Percentiles rank a stretch among this genome's conserved stretches.
Evolutionary conservation across 176 grass and related monocot species (phyloP).

Genomic region (Oryza punctata): DNA sequence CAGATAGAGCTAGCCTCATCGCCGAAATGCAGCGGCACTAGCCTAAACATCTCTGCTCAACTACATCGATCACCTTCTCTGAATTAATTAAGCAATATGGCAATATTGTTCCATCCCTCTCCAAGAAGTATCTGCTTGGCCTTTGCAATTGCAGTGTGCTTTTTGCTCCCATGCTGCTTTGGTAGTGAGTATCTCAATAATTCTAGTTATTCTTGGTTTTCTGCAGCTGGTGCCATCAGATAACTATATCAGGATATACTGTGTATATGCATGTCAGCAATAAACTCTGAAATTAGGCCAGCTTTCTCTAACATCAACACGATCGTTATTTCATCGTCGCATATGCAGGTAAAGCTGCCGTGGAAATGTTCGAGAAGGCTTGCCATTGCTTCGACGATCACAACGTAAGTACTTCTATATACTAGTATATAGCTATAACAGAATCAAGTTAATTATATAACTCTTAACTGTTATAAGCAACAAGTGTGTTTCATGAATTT

Average conservation of each 20-base stretch:
- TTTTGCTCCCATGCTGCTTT: constrained; percentile 30
- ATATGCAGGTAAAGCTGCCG: constrained; percentile 29
- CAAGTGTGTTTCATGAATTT: too few species aligned
- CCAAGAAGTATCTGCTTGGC: constrained; percentile 7
- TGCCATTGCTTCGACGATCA: constrained; percentile 54
- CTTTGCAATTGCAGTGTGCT: constrained; percentile 5
- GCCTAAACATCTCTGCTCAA: background rate
- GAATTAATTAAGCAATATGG: background rate
- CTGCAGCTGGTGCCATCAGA: background rate
- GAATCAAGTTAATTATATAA: too few species aligned
- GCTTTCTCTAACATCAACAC: background rate
- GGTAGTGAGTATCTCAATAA: constrained; percentile 14
- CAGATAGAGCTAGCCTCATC: background rate
- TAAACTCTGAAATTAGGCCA: too few species aligned
- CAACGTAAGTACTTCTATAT: constrained; percentile 31
- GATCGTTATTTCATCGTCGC: background rate
- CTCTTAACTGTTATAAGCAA: too few species aligned
- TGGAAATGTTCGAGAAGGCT: constrained; percentile 41
- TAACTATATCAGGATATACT: too few species aligned
- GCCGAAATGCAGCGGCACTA: background rate
- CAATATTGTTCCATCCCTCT: background rate
- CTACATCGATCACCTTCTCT: background rate
- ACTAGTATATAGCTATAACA: too few species aligned
- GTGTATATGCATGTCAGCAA: too few species aligned
- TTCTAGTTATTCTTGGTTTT: background rate